phyloP scores from a whole-genome alignment of 1,284 basidiomycete species.

The Leccinum angustisporum region DNA sequence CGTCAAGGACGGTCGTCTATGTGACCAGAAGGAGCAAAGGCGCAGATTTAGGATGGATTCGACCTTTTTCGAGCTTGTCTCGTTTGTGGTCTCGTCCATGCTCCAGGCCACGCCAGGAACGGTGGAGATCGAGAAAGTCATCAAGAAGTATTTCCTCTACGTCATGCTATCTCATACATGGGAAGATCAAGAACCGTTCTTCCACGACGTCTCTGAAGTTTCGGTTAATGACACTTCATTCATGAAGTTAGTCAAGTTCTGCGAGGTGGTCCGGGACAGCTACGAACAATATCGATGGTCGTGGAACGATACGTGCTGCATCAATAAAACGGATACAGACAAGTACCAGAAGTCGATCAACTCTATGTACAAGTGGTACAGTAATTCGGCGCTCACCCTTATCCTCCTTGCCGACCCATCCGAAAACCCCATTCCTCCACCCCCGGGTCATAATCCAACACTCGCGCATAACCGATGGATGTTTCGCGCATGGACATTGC shows the following conservation, averaged over 20 bases:
- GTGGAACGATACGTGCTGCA: constrained; percentile 17
- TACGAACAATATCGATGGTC: constrained; percentile 5
- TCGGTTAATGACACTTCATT: constrained; percentile 6
- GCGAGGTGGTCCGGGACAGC: constrained; percentile 4
- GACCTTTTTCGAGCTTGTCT: constrained; percentile 8
- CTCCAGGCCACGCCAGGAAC: not conserved
- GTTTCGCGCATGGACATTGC: constrained; percentile 8
- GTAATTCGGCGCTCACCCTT: constrained; percentile 17
- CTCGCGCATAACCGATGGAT: constrained; percentile 22
- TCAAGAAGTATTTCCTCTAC: constrained; percentile 17
- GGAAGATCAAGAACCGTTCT: constrained; percentile 14
- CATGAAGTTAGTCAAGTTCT: constrained; percentile 17
- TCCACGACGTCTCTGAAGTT: constrained; percentile 4
- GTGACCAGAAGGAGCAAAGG: constrained; percentile 2
- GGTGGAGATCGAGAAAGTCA: not conserved
- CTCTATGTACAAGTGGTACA: constrained; percentile 25
- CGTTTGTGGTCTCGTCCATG: constrained; percentile 7
- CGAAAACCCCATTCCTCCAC: not conserved
- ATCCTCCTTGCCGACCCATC: constrained; percentile 14
- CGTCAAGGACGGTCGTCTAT: constrained; percentile 6
- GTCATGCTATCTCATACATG: constrained; percentile 27
- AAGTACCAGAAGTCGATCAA: constrained; percentile 9
- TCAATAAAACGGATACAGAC: constrained; percentile 4
- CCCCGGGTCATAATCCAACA: not conserved
- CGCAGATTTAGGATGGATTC: constrained; percentile 2